Evolutionary conservation across 371 early-diverging fungal species (phyloP).

Genomic region (Actinomortierella wolfii): DNA sequence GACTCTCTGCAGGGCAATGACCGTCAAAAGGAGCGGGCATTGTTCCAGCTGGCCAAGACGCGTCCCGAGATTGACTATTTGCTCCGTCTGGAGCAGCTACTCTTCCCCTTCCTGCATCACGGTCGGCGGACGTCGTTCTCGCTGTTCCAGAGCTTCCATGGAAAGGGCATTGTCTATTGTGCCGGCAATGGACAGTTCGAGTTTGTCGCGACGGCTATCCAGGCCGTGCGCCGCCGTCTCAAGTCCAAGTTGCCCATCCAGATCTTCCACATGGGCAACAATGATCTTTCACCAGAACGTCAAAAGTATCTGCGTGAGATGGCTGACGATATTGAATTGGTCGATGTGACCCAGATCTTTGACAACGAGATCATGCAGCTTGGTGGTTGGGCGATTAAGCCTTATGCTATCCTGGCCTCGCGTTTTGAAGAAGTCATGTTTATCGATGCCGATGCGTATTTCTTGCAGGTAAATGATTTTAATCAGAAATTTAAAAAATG

Average conservation of each 20-base stretch:
- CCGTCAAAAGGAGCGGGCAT: constrained; percentile 7
- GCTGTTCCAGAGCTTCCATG: constrained; percentile 30
- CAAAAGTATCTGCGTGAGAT: constrained; percentile 48
- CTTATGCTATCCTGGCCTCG: constrained; percentile 69
- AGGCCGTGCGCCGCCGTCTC: constrained; percentile 58
- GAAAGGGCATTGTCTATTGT: constrained; percentile 71
- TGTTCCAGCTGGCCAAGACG: constrained; percentile 7
- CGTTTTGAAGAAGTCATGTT: constrained; percentile 67
- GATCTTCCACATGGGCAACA: constrained; percentile 64
- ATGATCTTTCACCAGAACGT: constrained; percentile 54
- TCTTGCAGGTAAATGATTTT: constrained; percentile 50
- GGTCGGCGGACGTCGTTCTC: constrained; percentile 20
- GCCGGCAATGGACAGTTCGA: constrained; percentile 68
- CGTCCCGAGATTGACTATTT: constrained; percentile 24
- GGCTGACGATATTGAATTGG: constrained; percentile 51
- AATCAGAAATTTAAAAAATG: not conserved
- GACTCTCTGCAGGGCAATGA: constrained; percentile 21
- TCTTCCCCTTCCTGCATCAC: constrained; percentile 19
- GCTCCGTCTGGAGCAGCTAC: constrained; percentile 13
- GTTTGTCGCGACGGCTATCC: constrained; percentile 59
- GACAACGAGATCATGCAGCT: constrained; percentile 53
- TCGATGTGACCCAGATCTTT: constrained; percentile 55
- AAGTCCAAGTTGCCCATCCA: constrained; percentile 72
- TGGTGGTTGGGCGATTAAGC: constrained; percentile 68
- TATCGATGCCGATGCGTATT: constrained; percentile 77